Evolutionary conservation across 2,329 filamentous ascomycete genomes (phyloP).

Genomic region (Akanthomyces lecanii): DNA sequence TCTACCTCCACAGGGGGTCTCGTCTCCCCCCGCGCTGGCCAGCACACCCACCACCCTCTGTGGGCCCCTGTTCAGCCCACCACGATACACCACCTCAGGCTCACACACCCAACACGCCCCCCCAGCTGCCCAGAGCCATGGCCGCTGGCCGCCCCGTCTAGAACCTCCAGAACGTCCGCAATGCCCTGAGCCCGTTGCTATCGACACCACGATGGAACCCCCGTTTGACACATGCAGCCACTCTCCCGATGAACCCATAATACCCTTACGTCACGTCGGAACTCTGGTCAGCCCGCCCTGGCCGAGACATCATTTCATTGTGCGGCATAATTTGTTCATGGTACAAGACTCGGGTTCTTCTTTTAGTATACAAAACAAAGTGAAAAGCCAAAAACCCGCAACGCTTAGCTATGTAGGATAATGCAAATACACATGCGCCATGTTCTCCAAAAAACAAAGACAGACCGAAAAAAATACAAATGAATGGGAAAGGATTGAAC

Average conservation of each 20-base stretch:
- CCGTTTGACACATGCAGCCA: background rate
- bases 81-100: too few relatives aligned
- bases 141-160: too few relatives aligned
- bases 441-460: background rate
- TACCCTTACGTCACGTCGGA: background rate
- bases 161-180: too few relatives aligned
- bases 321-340: slow-evolving; percentile 1
- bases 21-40: background rate
- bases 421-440: background rate
- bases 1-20: slow-evolving; percentile 9
- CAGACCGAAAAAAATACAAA: slow-evolving; percentile 7
- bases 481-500: slow-evolving; percentile 1
- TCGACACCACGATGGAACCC: background rate
- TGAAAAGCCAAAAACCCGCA: slow-evolving; percentile 3
- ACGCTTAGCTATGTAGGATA: slow-evolving; percentile 12
- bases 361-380: slow-evolving; percentile 13
- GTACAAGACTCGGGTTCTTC: background rate
- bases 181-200: too few relatives aligned
- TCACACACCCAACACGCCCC: slow-evolving; percentile 9
- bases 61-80: slow-evolving; percentile 9
- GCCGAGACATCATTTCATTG: background rate
- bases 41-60: background rate
- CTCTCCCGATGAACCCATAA: slow-evolving; percentile 4
- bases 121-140: background rate
- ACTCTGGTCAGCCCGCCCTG: background rate